Conservation (phyloP, 371 early-diverging fungal genomes). For the Haplosporangium sp. region DNA sequence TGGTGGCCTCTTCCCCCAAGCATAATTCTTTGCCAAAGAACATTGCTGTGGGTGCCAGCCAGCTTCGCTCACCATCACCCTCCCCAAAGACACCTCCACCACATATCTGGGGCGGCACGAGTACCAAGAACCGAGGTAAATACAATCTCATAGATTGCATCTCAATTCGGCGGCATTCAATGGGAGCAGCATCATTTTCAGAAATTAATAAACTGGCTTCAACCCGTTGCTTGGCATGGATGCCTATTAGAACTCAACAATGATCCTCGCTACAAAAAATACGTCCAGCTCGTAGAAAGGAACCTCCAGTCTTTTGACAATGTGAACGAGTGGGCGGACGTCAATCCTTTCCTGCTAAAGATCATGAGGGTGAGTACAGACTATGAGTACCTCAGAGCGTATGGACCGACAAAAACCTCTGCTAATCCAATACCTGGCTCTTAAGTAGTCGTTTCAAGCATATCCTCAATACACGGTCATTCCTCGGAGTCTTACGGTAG, state of each 20-base stretch:
- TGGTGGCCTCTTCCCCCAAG: conserved; percentile 35
- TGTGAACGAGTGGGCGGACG: conserved; percentile 96
- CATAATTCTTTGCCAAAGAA: conserved; percentile 37
- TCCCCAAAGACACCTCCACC: conserved; percentile 46
- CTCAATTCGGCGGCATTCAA: no score
- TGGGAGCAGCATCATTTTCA: not conserved
- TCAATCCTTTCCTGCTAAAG: conserved; percentile 89
- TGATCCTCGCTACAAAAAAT: conserved; percentile 85
- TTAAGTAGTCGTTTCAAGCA: conserved; percentile 77
- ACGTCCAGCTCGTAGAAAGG: conserved; percentile 84
- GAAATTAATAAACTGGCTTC: not conserved
- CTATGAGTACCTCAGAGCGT: no score
- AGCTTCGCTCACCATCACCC: conserved; percentile 46
- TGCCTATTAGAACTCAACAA: conserved; percentile 33
- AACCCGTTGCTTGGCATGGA: not conserved
- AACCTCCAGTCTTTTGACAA: conserved; percentile 89
- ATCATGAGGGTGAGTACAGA: conserved; percentile 74
- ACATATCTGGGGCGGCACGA: conserved; percentile 41
- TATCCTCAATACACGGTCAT: conserved; percentile 81
- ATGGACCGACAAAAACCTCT: not conserved
- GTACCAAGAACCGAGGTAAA: conserved; percentile 47
- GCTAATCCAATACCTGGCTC: conserved; percentile 2
- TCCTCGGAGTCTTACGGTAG: conserved; percentile 88
- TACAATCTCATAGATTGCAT: not conserved
- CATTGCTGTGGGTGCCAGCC: conserved; percentile 11